Percentiles rank a stretch among this genome's conserved stretches.
Conservation (phyloP, 371 early-diverging fungal genomes). For the Syncephalastrum contaminatum region DNA sequence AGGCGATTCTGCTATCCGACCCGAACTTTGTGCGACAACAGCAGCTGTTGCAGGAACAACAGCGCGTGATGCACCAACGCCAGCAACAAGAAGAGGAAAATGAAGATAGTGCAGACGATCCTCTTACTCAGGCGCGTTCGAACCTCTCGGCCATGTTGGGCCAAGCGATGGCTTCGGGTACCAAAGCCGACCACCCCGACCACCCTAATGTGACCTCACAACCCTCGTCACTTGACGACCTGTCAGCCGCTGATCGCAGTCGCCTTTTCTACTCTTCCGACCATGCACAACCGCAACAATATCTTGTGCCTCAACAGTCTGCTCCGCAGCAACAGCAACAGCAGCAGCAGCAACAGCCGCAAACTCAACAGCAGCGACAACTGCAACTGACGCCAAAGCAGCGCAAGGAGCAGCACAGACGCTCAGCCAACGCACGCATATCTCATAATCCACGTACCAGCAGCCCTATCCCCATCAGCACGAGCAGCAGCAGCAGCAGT, state of each 20-base stretch:
- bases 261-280: conserved; percentile 2
- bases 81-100: conserved; percentile 7
- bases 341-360: conserved; percentile 2
- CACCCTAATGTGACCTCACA: no score
- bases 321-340: conserved; percentile 2
- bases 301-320: background rate
- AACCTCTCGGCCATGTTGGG: conserved; percentile 25
- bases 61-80: conserved; percentile 14
- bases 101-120: conserved; percentile 4
- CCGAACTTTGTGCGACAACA: conserved; percentile 28
- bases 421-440: no score
- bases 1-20: conserved; percentile 28
- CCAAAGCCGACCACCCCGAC: no score
- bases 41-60: conserved; percentile 25
- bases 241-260: no score
- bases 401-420: background rate
- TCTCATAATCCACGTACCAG: background rate
- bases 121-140: conserved; percentile 12
- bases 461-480: conserved; percentile 4
- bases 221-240: no score
- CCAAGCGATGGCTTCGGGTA: conserved; percentile 3
- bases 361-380: conserved; percentile 4
- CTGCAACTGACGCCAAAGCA: background rate
- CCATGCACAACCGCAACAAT: background rate
- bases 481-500: conserved; percentile 7